These are phyloP conservation scores for Dioszegia aurantiaca DNA, from an alignment of 768 basidiomycete genomes.

Conservation along the genomic window DNA sequence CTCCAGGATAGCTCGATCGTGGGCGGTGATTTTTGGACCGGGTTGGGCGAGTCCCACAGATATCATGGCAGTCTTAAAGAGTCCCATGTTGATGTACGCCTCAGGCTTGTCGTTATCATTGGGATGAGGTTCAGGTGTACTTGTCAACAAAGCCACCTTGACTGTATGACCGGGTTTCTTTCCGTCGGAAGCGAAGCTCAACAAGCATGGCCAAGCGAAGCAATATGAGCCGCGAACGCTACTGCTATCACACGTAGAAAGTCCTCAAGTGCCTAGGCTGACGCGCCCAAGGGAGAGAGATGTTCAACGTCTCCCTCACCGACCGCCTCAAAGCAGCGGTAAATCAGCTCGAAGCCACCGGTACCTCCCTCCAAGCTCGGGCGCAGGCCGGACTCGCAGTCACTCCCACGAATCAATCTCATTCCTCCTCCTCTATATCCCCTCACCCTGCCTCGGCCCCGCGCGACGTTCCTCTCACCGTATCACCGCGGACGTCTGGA, in stretches of 20 bases:
- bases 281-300: background rate
- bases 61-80: conserved; percentile 31
- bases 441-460: background rate
- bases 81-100: conserved; percentile 29
- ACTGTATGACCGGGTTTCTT: background rate
- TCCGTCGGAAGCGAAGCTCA: conserved; percentile 2
- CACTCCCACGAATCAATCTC: background rate
- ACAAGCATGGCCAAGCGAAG: background rate
- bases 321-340: conserved; percentile 44
- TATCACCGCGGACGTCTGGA: background rate
- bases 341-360: conserved; percentile 39
- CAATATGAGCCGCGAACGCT: too few relatives aligned
- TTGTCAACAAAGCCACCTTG: conserved; percentile 8
- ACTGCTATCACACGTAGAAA: too few relatives aligned
- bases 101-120: background rate
- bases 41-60: conserved; percentile 51
- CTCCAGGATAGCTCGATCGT: conserved; percentile 95
- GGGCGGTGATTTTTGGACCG: conserved; percentile 79
- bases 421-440: background rate
- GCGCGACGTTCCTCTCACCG: background rate
- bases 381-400: conserved; percentile 6
- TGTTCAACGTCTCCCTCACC: conserved; percentile 24
- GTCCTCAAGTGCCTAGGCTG: background rate
- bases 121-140: background rate
- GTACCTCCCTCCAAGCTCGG: conserved; percentile 33